phyloP scores from a whole-genome alignment of 2,329 filamentous ascomycete species.

The Periconia macrospinosa region DNA sequence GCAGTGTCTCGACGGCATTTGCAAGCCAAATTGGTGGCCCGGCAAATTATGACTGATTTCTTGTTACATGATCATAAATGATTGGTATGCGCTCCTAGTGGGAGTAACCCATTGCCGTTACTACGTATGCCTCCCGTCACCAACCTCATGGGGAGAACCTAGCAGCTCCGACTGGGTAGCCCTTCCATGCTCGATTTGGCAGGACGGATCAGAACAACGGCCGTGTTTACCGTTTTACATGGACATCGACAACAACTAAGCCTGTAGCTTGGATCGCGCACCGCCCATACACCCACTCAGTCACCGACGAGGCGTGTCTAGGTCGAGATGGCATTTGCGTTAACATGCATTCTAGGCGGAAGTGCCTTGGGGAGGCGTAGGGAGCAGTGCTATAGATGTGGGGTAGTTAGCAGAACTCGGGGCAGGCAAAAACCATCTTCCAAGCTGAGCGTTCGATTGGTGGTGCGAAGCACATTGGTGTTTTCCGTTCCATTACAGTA shows the following conservation, averaged over 20 bases:
- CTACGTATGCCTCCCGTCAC: neutral
- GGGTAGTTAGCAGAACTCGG: neutral
- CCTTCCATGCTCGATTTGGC: neutral
- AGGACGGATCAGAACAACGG: neutral
- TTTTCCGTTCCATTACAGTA: neutral
- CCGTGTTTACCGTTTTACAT: neutral
- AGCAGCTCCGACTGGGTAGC: neutral
- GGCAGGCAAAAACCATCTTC: neutral
- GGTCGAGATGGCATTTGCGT: neutral
- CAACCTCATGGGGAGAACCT: neutral
- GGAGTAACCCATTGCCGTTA: neutral
- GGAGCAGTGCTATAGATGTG: too few species aligned
- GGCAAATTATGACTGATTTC: conserved; percentile 61
- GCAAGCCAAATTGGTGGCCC: conserved; percentile 86
- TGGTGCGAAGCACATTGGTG: neutral
- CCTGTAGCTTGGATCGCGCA: neutral
- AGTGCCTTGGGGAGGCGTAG: neutral
- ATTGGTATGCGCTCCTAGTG: neutral
- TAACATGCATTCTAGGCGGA: neutral
- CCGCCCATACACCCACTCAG: neutral
- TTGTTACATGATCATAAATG: neutral
- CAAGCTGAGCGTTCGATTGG: neutral
- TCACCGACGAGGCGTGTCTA: neutral
- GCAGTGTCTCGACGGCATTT: conserved; percentile 95
- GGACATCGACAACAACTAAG: neutral